phyloP scores from a whole-genome alignment of 306 rosid species.

The Acacia crassicarpa region DNA sequence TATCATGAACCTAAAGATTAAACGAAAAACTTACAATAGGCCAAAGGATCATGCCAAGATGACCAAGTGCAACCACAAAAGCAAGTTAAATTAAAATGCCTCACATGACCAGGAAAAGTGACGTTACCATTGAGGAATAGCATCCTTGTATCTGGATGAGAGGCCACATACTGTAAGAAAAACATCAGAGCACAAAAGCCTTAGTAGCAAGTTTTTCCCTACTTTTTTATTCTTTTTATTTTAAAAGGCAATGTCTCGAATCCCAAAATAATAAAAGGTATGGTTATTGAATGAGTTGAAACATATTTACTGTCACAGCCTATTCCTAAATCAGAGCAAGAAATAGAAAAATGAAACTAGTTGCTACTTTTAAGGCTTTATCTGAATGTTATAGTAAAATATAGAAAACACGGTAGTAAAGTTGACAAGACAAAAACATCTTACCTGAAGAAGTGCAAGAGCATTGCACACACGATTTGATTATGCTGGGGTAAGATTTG shows the following conservation, averaged over 20 bases:
- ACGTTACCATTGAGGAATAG: slow-evolving; percentile 79
- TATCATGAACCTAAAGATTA: slow-evolving; percentile 78
- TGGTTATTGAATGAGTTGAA: background rate
- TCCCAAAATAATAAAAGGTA: background rate
- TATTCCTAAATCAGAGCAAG: background rate
- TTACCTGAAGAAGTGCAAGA: slow-evolving; percentile 96
- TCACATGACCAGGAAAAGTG: slow-evolving; percentile 31
- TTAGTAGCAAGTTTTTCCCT: background rate
- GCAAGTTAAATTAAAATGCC: slow-evolving; percentile 28
- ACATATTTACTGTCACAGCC: background rate
- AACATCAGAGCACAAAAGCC: slow-evolving; percentile 19
- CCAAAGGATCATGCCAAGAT: slow-evolving; percentile 15
- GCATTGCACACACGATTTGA: slow-evolving; percentile 98
- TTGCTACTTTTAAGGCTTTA: background rate
- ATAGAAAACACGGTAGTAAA: slow-evolving; percentile 3
- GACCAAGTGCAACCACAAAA: slow-evolving; percentile 10
- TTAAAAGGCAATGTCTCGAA: background rate
- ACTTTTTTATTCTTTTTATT: background rate
- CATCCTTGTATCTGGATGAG: slow-evolving; percentile 94
- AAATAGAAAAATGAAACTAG: slow-evolving; percentile 9
- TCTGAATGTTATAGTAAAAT: background rate
- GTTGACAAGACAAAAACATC: slow-evolving; percentile 21
- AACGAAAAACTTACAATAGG: slow-evolving; percentile 19
- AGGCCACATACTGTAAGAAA: slow-evolving; percentile 84
- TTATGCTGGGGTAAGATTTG: slow-evolving; percentile 83